These are phyloP conservation scores for Wallacemonas sp. DNA, from an alignment of 208 protist genomes.

Conservation along the genomic window DNA sequence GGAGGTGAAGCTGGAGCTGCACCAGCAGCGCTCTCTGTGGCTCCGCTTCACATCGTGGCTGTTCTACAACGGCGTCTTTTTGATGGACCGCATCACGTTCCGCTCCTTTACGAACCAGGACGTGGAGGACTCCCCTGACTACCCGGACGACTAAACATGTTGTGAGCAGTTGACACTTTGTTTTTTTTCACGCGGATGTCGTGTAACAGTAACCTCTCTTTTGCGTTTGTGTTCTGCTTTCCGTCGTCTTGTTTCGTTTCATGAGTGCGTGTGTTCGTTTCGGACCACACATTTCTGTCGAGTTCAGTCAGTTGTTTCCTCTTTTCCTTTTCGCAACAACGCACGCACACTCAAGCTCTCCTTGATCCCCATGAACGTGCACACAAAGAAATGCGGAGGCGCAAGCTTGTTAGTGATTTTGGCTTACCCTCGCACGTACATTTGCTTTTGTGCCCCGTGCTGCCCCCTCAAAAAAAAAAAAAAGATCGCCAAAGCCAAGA, in stretches of 20 bases:
- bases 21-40: slow-evolving; percentile 65
- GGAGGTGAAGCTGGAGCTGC: slow-evolving; percentile 68
- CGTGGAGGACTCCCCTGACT: slow-evolving; percentile 36
- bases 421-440: too few species aligned
- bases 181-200: too few species aligned
- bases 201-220: too few species aligned
- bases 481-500: too few species aligned
- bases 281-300: too few species aligned
- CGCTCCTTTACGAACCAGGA: slow-evolving; percentile 57
- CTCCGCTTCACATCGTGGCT: slow-evolving; percentile 78
- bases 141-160: not conserved
- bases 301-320: slow-evolving; percentile 14
- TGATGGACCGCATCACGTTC: slow-evolving; percentile 78
- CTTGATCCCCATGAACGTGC: slow-evolving; percentile 2
- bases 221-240: not conserved
- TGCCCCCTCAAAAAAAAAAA: too few species aligned
- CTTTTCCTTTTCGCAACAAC: slow-evolving; percentile 8
- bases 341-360: slow-evolving; percentile 1
- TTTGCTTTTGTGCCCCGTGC: too few species aligned
- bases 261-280: too few species aligned
- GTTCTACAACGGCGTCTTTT: slow-evolving; percentile 79
- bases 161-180: not conserved
- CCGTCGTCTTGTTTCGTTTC: too few species aligned
- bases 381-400: too few species aligned
- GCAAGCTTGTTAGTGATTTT: too few species aligned